A percentile compares a stretch with the other conserved stretches of the same genome.
These are phyloP conservation scores for Malassezia dermatis DNA, from an alignment of 1,284 basidiomycete species.

Conservation along the genomic window DNA sequence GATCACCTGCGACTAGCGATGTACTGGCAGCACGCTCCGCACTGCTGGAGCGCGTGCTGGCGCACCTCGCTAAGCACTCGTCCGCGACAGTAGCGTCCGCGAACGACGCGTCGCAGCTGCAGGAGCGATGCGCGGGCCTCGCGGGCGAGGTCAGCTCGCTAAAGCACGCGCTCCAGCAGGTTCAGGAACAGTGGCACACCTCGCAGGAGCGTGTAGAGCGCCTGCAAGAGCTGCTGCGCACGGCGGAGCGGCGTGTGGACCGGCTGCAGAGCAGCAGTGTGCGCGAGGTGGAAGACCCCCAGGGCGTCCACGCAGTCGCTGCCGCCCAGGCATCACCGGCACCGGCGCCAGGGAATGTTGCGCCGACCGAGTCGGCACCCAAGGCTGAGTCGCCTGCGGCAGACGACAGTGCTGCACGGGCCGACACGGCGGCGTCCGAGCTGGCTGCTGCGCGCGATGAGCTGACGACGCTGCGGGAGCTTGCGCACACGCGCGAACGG, in stretches of 20 bases:
- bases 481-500: constrained; percentile 16
- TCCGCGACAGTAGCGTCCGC: not conserved
- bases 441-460: constrained; percentile 11
- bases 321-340: constrained; percentile 4
- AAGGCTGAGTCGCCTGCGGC: not conserved
- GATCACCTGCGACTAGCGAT: not conserved
- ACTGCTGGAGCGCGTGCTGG: not conserved
- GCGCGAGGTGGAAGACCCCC: constrained; percentile 16
- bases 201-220: constrained; percentile 9
- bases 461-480: constrained; percentile 11
- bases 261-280: constrained; percentile 16
- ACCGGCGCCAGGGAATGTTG: not conserved
- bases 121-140: constrained; percentile 18
- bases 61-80: not conserved
- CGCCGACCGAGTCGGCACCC: not conserved
- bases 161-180: constrained; percentile 2
- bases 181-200: constrained; percentile 1
- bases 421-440: not conserved
- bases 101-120: constrained; percentile 1
- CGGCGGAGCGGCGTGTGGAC: constrained; percentile 16
- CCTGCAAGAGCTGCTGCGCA: constrained; percentile 17
- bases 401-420: not conserved
- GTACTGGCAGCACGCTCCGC: not conserved
- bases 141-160: constrained; percentile 21
- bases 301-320: constrained; percentile 14